A percentile compares a stretch with the other conserved stretches of the same genome.
phyloP scores from a whole-genome alignment of 1,284 basidiomycete genomes.

The Ceratobasidium theobromae region DNA sequence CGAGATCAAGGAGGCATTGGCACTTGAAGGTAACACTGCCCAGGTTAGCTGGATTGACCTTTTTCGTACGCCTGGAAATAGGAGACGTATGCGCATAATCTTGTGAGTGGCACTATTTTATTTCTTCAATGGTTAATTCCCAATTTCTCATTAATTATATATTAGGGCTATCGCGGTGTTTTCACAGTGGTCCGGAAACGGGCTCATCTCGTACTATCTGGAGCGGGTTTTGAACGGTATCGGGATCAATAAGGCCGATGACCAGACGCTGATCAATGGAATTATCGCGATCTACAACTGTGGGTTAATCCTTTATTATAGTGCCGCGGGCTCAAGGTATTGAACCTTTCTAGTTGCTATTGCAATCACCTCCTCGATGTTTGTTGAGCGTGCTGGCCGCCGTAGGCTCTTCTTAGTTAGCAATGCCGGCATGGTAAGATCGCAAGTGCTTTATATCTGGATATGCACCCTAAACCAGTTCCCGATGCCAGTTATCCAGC shows the following conservation, averaged over 20 bases:
- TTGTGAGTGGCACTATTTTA: slow-evolving; percentile 57
- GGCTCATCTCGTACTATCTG: slow-evolving; percentile 58
- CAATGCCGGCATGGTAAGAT: slow-evolving; percentile 3
- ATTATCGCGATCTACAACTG: not conserved
- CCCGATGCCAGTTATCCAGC: slow-evolving; percentile 46
- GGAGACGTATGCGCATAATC: slow-evolving; percentile 67
- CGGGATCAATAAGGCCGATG: not conserved
- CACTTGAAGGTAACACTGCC: slow-evolving; percentile 57
- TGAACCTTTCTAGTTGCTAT: slow-evolving; percentile 41
- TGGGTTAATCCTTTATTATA: slow-evolving; percentile 40
- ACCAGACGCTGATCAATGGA: slow-evolving; percentile 17
- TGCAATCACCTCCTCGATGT: not conserved
- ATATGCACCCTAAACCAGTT: slow-evolving; percentile 46
- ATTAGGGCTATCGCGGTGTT: slow-evolving; percentile 39
- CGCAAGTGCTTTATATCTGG: not conserved
- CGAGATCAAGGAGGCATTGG: slow-evolving; percentile 72
- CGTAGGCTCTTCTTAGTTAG: not conserved
- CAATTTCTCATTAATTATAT: not conserved
- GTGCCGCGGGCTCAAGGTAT: slow-evolving; percentile 65
- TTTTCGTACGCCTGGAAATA: slow-evolving; percentile 56
- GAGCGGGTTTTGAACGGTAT: not conserved
- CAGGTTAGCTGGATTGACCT: slow-evolving; percentile 29
- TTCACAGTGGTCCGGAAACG: slow-evolving; percentile 65
- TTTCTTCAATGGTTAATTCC: slow-evolving; percentile 54
- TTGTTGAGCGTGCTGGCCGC: not conserved